Conservation (phyloP, 305 asterid genomes). For the Solanum aculeatissimum region DNA sequence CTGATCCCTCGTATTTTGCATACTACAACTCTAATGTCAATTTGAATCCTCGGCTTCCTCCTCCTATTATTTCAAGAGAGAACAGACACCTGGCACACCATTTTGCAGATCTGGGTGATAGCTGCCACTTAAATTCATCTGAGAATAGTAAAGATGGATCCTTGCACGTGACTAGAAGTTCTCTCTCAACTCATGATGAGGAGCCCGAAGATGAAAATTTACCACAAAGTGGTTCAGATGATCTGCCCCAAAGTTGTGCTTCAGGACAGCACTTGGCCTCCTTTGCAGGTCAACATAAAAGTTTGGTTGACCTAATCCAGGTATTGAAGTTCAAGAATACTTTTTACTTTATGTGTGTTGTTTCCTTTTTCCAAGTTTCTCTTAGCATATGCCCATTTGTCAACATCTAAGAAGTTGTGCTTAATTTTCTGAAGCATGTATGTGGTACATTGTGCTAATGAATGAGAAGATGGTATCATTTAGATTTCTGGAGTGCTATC, state of each 20-base stretch:
- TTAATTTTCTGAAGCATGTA: not conserved
- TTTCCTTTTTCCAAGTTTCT: not conserved
- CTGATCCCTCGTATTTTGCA: slow-evolving; percentile 29
- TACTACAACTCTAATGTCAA: slow-evolving; percentile 23
- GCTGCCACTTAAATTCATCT: slow-evolving; percentile 29
- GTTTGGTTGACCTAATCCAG: slow-evolving; percentile 68
- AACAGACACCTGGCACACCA: slow-evolving; percentile 21
- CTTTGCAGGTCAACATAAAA: slow-evolving; percentile 46
- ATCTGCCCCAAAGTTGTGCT: slow-evolving; percentile 18
- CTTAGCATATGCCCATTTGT: not conserved
- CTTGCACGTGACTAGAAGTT: slow-evolving; percentile 24
- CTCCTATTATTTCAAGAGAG: slow-evolving; percentile 32
- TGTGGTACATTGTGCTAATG: not conserved
- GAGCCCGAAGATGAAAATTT: slow-evolving; percentile 63
- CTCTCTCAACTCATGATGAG: slow-evolving; percentile 72
- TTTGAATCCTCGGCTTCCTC: slow-evolving; percentile 33
- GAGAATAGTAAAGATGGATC: slow-evolving; percentile 25
- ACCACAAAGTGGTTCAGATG: slow-evolving; percentile 25
- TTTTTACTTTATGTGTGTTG: not conserved
- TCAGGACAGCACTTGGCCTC: slow-evolving; percentile 20
- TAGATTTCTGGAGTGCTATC: not conserved
- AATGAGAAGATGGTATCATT: not conserved
- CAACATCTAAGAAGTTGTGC: not conserved
- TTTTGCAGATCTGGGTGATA: slow-evolving; percentile 24
- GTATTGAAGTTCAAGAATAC: slow-evolving; percentile 16